Percentiles rank a stretch among this genome's conserved stretches.
phyloP scores from a whole-genome alignment of 2,329 filamentous ascomycete species.

The Fusarium mundagurra region DNA sequence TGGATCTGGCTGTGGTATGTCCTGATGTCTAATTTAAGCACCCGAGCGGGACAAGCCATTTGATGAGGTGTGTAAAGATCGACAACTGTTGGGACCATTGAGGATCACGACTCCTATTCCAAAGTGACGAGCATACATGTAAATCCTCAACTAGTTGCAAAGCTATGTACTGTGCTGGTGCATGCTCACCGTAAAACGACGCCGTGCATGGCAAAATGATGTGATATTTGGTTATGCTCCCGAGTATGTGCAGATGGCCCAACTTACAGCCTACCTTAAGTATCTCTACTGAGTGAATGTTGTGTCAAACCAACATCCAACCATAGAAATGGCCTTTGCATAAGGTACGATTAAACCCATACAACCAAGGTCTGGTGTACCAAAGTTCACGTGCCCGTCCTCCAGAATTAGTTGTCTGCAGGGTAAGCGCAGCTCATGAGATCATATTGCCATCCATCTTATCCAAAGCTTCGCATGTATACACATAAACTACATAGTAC shows the following conservation, averaged over 20 bases:
- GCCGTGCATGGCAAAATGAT: background rate
- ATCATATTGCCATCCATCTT: background rate
- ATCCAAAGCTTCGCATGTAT: background rate
- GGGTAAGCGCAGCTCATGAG: background rate
- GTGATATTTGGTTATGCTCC: background rate
- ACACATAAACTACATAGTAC: background rate
- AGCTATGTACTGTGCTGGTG: background rate
- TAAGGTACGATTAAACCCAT: background rate
- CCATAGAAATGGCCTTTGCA: background rate
- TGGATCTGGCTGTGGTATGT: background rate
- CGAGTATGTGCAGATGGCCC: background rate
- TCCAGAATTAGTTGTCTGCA: background rate
- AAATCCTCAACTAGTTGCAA: constrained; percentile 1
- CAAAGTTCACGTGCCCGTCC: background rate
- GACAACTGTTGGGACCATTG: constrained; percentile 4
- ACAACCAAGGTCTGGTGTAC: background rate
- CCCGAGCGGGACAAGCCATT: background rate
- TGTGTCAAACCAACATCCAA: background rate
- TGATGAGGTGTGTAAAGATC: constrained; percentile 25
- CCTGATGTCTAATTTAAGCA: constrained; percentile 19
- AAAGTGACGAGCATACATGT: background rate
- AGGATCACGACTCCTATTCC: background rate
- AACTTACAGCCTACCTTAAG: background rate
- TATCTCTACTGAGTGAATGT: background rate
- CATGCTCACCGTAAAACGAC: background rate